phyloP scores from a whole-genome alignment of 2,329 filamentous ascomycete genomes.

The Colletotrichum truncatum region DNA sequence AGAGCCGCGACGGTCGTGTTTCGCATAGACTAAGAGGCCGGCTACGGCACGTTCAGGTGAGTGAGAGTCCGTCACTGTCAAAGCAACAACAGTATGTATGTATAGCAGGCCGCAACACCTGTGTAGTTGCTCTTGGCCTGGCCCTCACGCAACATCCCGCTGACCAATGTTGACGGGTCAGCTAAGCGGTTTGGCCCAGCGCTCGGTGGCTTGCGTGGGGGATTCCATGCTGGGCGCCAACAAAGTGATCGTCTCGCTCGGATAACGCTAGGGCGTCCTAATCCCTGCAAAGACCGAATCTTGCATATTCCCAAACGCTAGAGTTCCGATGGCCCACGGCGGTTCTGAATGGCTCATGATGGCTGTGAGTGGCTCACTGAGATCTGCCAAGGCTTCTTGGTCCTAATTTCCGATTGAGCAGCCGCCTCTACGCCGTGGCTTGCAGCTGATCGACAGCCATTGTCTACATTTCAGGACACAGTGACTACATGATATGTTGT shows the following conservation, averaged over 20 bases:
- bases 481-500: slow-evolving; percentile 4
- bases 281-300: slow-evolving; percentile 30
- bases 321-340: slow-evolving; percentile 24
- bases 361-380: slow-evolving; percentile 5
- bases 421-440: slow-evolving; percentile 12
- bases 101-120: neutral
- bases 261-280: slow-evolving; percentile 22
- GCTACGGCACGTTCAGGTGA: neutral
- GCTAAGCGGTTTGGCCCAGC: slow-evolving; percentile 1
- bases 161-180: neutral
- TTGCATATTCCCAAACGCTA: slow-evolving; percentile 31
- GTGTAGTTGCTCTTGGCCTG: neutral
- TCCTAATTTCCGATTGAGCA: slow-evolving; percentile 7
- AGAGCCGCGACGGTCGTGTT: slow-evolving; percentile 7
- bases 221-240: slow-evolving; percentile 25
- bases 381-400: neutral
- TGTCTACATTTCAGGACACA: neutral
- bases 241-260: slow-evolving; percentile 26
- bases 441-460: slow-evolving; percentile 22
- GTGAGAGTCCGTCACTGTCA: slow-evolving; percentile 24
- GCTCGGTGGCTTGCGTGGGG: slow-evolving; percentile 24
- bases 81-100: slow-evolving; percentile 21
- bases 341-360: slow-evolving; percentile 21
- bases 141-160: neutral
- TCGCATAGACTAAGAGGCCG: slow-evolving; percentile 1